Conservation (phyloP, 257 asterid genomes). For the Jacaranda mimosifolia region DNA sequence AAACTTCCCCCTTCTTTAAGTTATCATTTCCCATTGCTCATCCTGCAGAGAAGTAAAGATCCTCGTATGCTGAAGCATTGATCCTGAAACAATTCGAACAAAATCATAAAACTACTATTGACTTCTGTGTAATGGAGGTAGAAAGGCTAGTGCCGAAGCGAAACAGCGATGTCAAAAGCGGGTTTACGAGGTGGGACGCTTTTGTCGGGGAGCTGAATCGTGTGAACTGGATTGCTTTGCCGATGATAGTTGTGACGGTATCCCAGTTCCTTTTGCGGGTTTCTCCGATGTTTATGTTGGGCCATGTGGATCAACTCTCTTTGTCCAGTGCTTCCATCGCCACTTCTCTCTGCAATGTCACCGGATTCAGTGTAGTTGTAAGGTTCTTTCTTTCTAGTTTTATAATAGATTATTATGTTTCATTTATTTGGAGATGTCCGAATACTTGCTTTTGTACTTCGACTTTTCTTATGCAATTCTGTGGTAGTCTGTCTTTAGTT, state of each 20-base stretch:
- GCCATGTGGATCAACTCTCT: constrained; percentile 62
- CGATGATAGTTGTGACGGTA: constrained; percentile 57
- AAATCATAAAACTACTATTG: too few relatives aligned
- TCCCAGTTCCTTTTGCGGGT: constrained; percentile 53
- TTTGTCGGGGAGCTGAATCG: constrained; percentile 44
- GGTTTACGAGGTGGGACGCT: constrained; percentile 20
- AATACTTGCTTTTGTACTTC: too few relatives aligned
- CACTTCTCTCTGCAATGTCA: constrained; percentile 65
- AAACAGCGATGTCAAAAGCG: not conserved
- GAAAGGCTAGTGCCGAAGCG: not conserved
- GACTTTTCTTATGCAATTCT: too few relatives aligned
- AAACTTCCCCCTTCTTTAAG: too few relatives aligned
- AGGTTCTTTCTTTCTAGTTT: not conserved
- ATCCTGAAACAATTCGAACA: too few relatives aligned
- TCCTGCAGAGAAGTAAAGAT: too few relatives aligned
- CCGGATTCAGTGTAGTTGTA: constrained; percentile 63
- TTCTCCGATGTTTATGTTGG: constrained; percentile 63
- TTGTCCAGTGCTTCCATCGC: constrained; percentile 68
- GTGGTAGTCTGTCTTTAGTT: too few relatives aligned
- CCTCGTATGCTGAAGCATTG: too few relatives aligned
- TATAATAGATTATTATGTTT: too few relatives aligned
- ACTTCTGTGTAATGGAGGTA: too few relatives aligned
- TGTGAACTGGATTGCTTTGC: constrained; percentile 56
- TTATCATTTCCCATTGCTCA: too few relatives aligned
- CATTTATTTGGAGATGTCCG: too few relatives aligned